These are phyloP conservation scores for Eimeria sp. DNA, from an alignment of 169 alveolate species.

Conservation along the genomic window DNA sequence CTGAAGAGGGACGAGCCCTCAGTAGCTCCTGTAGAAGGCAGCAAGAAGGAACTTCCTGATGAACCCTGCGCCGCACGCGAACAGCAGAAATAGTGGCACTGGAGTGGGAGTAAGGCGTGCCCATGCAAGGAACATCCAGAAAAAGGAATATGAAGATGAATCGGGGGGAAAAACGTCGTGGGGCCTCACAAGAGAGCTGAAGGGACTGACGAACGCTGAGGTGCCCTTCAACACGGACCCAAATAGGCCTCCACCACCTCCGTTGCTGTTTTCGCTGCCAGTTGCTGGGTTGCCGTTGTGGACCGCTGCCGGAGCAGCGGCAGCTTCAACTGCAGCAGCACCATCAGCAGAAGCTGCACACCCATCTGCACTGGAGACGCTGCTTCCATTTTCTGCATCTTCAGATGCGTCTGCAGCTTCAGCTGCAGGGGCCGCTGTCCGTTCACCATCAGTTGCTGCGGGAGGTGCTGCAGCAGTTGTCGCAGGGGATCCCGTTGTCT, in stretches of 20 bases:
- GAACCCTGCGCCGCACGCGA: slow-evolving; percentile 46
- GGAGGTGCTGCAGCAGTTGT: slow-evolving; percentile 37
- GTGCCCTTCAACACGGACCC: slow-evolving; percentile 56
- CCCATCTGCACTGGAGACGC: neutral
- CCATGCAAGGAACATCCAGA: neutral
- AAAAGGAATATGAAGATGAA: neutral
- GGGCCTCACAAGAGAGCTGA: slow-evolving; percentile 45
- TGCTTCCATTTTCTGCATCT: neutral
- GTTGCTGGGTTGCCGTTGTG: slow-evolving; percentile 48
- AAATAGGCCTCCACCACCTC: slow-evolving; percentile 33
- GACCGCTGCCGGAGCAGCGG: slow-evolving; percentile 30
- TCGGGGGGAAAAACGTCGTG: neutral
- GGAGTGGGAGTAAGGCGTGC: neutral
- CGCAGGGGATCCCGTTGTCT: neutral
- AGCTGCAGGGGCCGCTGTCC: slow-evolving; percentile 40
- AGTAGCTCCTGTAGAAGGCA: slow-evolving; percentile 34
- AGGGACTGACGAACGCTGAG: slow-evolving; percentile 53
- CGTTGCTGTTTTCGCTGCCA: slow-evolving; percentile 34
- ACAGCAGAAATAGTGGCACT: slow-evolving; percentile 4
- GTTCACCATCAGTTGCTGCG: neutral
- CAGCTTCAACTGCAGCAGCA: neutral
- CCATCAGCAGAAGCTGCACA: neutral
- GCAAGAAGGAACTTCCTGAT: slow-evolving; percentile 47
- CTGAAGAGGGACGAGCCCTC: slow-evolving; percentile 67
- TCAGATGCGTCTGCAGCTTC: neutral